phyloP scores from a whole-genome alignment of 139 green algal genomes.

The Chlamydomonas sp. region DNA sequence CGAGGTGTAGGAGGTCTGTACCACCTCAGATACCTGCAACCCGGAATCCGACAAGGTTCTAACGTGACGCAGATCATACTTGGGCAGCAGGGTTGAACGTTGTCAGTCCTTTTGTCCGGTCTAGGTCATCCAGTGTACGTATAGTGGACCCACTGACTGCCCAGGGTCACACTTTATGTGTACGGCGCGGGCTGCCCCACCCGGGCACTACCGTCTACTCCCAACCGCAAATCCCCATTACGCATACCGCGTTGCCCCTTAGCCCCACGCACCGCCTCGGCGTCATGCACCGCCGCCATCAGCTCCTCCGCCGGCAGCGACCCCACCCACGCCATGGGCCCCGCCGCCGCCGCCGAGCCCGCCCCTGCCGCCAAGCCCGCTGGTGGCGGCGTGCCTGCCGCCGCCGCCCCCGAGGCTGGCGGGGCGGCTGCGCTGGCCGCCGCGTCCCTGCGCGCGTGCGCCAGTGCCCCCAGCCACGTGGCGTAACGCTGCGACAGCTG shows the following conservation, averaged over 20 bases:
- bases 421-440: background rate
- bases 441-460: constrained; percentile 36
- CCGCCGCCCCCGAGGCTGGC: background rate
- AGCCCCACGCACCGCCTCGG: constrained; percentile 5
- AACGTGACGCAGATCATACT: no score
- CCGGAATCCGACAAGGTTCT: no score
- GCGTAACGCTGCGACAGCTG: constrained; percentile 85
- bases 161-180: no score
- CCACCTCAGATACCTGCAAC: background rate
- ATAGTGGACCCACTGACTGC: no score
- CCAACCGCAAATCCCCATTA: no score
- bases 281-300: constrained; percentile 3
- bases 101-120: no score
- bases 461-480: constrained; percentile 61
- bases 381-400: background rate
- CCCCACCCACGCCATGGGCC: constrained; percentile 8
- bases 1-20: background rate
- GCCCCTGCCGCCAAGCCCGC: background rate
- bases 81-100: no score
- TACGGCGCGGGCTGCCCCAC: no score
- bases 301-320: constrained; percentile 23
- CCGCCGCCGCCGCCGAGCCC: background rate
- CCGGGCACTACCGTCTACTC: no score
- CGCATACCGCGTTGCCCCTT: no score
- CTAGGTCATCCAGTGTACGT: no score